These are phyloP conservation scores for Apophysomyces sp. DNA, from an alignment of 371 early-diverging fungal species.

Conservation along the genomic window DNA sequence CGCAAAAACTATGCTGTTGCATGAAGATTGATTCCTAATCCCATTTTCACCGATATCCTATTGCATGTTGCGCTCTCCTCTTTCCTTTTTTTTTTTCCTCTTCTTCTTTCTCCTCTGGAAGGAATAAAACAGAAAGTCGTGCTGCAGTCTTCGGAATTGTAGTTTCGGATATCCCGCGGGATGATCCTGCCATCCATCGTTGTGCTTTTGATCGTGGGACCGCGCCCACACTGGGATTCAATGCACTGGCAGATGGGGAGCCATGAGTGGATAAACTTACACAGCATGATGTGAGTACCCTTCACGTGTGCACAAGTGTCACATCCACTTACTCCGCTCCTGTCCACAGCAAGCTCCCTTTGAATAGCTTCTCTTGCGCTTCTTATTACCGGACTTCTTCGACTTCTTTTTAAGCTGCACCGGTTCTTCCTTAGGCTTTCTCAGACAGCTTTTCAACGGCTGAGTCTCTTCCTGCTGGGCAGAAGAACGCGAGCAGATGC, in stretches of 20 bases:
- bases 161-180: not conserved
- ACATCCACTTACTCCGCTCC: slow-evolving; percentile 13
- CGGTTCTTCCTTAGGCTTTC: slow-evolving; percentile 4
- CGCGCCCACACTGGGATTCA: slow-evolving; percentile 1
- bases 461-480: not conserved
- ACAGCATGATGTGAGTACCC: not conserved
- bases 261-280: not conserved
- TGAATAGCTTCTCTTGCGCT: slow-evolving; percentile 53
- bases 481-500: slow-evolving; percentile 1
- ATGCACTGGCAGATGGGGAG: not conserved
- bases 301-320: slow-evolving; percentile 7
- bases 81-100: not conserved
- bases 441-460: slow-evolving; percentile 26
- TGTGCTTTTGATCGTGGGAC: not conserved
- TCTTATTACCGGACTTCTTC: slow-evolving; percentile 11
- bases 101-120: not conserved
- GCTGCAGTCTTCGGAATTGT: not conserved
- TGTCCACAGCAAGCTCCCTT: slow-evolving; percentile 60
- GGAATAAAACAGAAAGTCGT: not conserved
- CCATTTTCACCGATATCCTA: not conserved
- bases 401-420: slow-evolving; percentile 5
- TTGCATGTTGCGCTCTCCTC: not conserved
- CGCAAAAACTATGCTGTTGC: not conserved
- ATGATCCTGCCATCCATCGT: not conserved
- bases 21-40: not conserved